A percentile compares a stretch with the other conserved stretches of the same genome.
These are phyloP conservation scores for Parastagonospora nodorum DNA, from an alignment of 2,329 filamentous ascomycete genomes.

Conservation along the genomic window DNA sequence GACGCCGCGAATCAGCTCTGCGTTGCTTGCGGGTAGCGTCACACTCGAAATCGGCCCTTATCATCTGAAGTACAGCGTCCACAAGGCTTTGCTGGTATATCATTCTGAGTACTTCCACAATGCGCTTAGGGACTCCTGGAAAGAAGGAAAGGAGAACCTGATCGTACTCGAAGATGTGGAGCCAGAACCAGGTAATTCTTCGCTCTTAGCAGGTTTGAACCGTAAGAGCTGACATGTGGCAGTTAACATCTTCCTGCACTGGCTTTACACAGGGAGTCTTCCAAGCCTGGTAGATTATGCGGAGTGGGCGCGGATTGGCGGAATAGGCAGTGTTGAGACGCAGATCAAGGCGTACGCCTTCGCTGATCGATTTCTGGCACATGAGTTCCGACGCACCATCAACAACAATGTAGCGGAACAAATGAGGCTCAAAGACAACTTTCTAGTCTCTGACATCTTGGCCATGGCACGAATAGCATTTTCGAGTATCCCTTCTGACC, in stretches of 20 bases:
- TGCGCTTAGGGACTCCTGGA: constrained; percentile 6
- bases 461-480: too few species aligned
- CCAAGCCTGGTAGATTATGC: not conserved
- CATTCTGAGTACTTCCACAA: constrained; percentile 15
- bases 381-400: not conserved
- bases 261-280: not conserved
- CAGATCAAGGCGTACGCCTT: not conserved
- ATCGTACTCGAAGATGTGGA: not conserved
- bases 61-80: not conserved
- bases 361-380: not conserved
- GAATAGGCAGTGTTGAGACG: not conserved
- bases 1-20: not conserved
- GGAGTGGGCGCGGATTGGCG: not conserved
- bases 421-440: too few species aligned
- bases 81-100: constrained; percentile 8
- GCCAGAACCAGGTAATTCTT: too few species aligned
- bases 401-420: not conserved
- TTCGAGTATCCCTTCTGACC: too few species aligned
- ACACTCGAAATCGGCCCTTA: not conserved
- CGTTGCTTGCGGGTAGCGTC: not conserved
- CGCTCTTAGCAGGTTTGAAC: too few species aligned
- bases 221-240: not conserved
- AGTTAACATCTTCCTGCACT: not conserved
- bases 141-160: constrained; percentile 3
- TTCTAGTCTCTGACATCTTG: too few species aligned